Base-by-base conservation (phyloP, 2,329 filamentous ascomycete species). In the Colletotrichum horii region DNA sequence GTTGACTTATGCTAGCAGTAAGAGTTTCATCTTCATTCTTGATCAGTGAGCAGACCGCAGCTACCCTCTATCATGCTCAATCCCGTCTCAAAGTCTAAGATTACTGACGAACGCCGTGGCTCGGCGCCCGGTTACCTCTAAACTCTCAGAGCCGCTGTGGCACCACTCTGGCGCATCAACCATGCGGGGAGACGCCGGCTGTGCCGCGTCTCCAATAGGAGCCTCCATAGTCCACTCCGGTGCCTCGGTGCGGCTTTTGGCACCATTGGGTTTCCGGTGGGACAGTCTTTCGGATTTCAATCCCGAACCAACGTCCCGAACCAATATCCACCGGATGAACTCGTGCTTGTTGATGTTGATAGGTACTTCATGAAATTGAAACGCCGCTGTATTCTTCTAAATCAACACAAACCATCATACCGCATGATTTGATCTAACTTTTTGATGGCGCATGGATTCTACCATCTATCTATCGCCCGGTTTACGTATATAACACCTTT, bases 221-320 rank as follows among this genome's bases (percentile, higher is more conserved):
- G 28, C 38, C 22, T 26, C 28, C 43, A 65, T 19, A 68, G 24
- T 26, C 36, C 64, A 64, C 64, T 43, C 55, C 56, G 73, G 66
- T 73, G 62, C 70, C 73, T 75, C 73, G 73, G 73, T 56, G 73
- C 70, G 69, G 64, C 70, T 62, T 73, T 24, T 34, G 26, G 60
- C n/a, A 26, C 19, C 64, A 70, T 11, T 14, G 11, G 55, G 22
- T 43, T 43, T 36, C 38, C 55, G 69, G 55, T 48, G 69, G 69
- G 26, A 43, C 24, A 34, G 28, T 32, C 24, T 55, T 15, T 66
- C 15, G 60, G 52, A 58, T 65, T 9, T 52, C 28, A 67, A 19
- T 72, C 34, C 56, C 64, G 58, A 65, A 1, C n/a, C 43, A 52
- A 52, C 43, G 43, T 22, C 34, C 56, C 56, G 58, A 65, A 16